These are phyloP conservation scores for Zygosaccharomyces pseudobailii DNA, from an alignment of 1,139 yeast genomes.

Conservation along the genomic window DNA sequence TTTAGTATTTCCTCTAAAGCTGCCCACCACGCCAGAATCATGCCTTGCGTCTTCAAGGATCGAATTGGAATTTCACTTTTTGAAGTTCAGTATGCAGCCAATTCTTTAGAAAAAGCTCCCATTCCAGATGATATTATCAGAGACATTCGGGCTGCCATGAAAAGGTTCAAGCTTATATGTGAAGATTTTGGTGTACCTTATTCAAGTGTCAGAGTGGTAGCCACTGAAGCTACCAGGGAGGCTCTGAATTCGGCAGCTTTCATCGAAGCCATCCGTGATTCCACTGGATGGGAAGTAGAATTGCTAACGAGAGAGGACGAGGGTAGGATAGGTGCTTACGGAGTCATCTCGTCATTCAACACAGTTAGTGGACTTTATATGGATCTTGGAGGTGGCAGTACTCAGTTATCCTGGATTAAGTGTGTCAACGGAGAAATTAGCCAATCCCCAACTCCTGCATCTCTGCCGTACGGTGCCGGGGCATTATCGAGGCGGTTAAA, in stretches of 20 bases:
- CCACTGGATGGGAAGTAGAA: slow-evolving; percentile 59
- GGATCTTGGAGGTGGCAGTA: slow-evolving; percentile 65
- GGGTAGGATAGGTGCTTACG: slow-evolving; percentile 58
- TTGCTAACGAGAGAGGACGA: slow-evolving; percentile 55
- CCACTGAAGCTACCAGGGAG: slow-evolving; percentile 63
- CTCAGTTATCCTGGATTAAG: slow-evolving; percentile 60
- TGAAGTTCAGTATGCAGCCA: slow-evolving; percentile 48
- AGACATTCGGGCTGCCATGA: slow-evolving; percentile 55
- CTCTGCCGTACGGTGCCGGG: slow-evolving; percentile 66
- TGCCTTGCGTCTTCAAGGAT: slow-evolving; percentile 69
- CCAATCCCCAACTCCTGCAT: slow-evolving; percentile 52
- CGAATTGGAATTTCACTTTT: slow-evolving; percentile 60
- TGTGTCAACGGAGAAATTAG: slow-evolving; percentile 48
- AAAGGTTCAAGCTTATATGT: slow-evolving; percentile 58
- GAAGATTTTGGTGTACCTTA: slow-evolving; percentile 61
- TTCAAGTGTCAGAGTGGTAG: slow-evolving; percentile 54
- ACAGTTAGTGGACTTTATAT: slow-evolving; percentile 57
- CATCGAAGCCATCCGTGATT: slow-evolving; percentile 45
- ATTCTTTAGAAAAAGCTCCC: slow-evolving; percentile 41
- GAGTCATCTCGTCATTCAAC: slow-evolving; percentile 63
- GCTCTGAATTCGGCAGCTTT: slow-evolving; percentile 57
- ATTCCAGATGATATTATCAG: slow-evolving; percentile 51
- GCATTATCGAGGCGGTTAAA: slow-evolving; percentile 51
- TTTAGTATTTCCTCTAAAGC: slow-evolving; percentile 63
- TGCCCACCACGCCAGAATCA: slow-evolving; percentile 58